Base-by-base conservation (phyloP, 2,329 filamentous ascomycete genomes). In the Xylaria sp. region DNA sequence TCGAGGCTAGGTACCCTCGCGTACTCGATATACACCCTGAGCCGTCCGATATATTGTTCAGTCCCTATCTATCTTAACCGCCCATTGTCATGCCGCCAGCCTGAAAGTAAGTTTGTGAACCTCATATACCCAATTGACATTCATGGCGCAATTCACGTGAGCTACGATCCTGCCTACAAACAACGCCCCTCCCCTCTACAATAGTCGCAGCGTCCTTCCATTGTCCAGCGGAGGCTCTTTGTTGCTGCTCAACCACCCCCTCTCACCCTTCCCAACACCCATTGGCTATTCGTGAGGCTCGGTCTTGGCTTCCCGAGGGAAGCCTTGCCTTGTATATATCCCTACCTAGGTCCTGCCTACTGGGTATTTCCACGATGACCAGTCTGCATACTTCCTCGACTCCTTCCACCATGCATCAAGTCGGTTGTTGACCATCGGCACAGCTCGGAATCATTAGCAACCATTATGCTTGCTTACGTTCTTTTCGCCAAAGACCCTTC, bases 401-500 rank as follows among this genome's bases (percentile, higher is more conserved):
- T n/a, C 49, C 45, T 54, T 61, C 53, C 50, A n/a, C n/a, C n/a
- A 38, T 46, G 45, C 48, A 39, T 45, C 43, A 22, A n/a, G 21
- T 42, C 54, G 17, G 37, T 42, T n/a, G n/a, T n/a, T 60, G 19
- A 60, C 45, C 39, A 54, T 44, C 20, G 26, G 40, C 44, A 60
- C 44, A 62, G 59, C 21, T 54, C 20, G 46, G 39, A 50, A 49
- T 52, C 51, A 49, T 43, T 48, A 50, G 50, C 29, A 48, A 62
- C 47, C 50, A 59, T 57, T 52, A 67, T 68, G 66, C 57, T 63
- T 49, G 54, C 52, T 42, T 54, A 39, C 56, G 51, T 29, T 37
- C 39, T 50, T 59, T 49, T 56, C 56, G 57, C 56, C 45, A 45
- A 49, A 48, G 63, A 68, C 63, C 61, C 64, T 49, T 56, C 56